These are phyloP conservation scores for Amanita polypyramis DNA, from an alignment of 768 basidiomycete species.

Conservation along the genomic window DNA sequence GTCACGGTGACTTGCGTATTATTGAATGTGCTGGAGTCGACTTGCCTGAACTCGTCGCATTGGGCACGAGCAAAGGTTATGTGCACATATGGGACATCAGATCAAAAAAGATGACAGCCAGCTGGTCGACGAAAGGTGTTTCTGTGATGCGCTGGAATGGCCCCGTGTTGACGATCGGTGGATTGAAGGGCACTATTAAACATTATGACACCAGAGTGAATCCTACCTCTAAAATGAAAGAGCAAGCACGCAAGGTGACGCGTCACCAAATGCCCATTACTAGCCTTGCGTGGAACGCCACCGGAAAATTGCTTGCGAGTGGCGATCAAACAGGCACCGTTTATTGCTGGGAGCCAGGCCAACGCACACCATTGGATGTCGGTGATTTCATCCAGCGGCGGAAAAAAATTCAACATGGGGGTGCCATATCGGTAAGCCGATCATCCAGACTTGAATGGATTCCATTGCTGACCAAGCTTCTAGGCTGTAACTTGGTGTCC, in stretches of 20 bases:
- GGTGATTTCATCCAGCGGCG: constrained; percentile 44
- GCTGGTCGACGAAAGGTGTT: constrained; percentile 48
- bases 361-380: constrained; percentile 38
- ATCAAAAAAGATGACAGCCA: constrained; percentile 40
- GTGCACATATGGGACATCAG: constrained; percentile 69
- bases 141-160: constrained; percentile 59
- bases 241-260: constrained; percentile 54
- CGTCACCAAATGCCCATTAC: constrained; percentile 62
- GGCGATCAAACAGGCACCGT: constrained; percentile 70
- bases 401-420: constrained; percentile 65
- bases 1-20: constrained; percentile 32
- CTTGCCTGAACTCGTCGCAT: constrained; percentile 36
- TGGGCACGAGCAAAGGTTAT: constrained; percentile 50
- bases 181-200: constrained; percentile 57
- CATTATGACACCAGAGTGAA: constrained; percentile 61
- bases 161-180: constrained; percentile 54
- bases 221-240: constrained; percentile 35
- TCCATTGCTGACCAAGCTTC: constrained; percentile 2
- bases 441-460: neutral
- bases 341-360: constrained; percentile 66
- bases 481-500: constrained; percentile 87
- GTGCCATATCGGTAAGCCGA: constrained; percentile 36
- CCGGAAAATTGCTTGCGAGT: constrained; percentile 60
- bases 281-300: constrained; percentile 54
- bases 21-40: constrained; percentile 28